phyloP scores from a whole-genome alignment of 2,329 filamentous ascomycete genomes.

The Penicillium occitanis region DNA sequence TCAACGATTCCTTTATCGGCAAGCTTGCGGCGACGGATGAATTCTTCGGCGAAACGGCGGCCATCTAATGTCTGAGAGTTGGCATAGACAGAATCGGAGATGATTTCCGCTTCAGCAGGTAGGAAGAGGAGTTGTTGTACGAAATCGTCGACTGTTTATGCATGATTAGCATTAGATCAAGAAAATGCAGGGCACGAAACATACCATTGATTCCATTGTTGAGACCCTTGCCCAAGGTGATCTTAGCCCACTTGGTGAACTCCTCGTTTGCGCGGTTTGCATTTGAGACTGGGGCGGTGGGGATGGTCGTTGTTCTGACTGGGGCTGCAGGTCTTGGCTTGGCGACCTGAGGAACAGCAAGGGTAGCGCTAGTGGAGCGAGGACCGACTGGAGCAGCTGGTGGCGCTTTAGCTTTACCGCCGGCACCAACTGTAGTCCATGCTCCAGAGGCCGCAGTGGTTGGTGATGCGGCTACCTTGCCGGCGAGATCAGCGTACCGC shows the following conservation, averaged over 20 bases:
- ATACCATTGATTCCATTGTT: constrained; percentile 67
- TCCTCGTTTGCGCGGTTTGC: constrained; percentile 75
- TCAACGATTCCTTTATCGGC: constrained; percentile 88
- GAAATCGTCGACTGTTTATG: constrained; percentile 71
- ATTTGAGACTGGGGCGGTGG: constrained; percentile 44
- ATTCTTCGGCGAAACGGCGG: constrained; percentile 90
- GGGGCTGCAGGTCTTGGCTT: constrained; percentile 55
- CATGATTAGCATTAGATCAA: constrained; percentile 17
- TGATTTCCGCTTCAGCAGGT: constrained; percentile 74
- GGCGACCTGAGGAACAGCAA: constrained; percentile 40
- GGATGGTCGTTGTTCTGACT: constrained; percentile 48
- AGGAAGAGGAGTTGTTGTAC: constrained; percentile 72
- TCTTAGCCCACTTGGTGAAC: constrained; percentile 88
- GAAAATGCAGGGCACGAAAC: constrained; percentile 26
- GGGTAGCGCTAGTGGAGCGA: constrained; percentile 50
- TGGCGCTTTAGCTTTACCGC: constrained; percentile 84
- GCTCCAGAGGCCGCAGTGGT: constrained; percentile 52
- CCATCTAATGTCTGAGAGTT: constrained; percentile 88
- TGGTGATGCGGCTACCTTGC: constrained; percentile 62
- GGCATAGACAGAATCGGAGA: constrained; percentile 86
- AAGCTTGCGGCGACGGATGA: constrained; percentile 85
- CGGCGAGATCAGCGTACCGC: constrained; percentile 90
- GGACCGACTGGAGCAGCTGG: constrained; percentile 46
- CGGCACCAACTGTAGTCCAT: constrained; percentile 93
- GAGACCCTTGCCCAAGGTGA: constrained; percentile 72